Base-by-base conservation (phyloP, 2,329 filamentous ascomycete genomes). In the Aspergillus fijiensis region DNA sequence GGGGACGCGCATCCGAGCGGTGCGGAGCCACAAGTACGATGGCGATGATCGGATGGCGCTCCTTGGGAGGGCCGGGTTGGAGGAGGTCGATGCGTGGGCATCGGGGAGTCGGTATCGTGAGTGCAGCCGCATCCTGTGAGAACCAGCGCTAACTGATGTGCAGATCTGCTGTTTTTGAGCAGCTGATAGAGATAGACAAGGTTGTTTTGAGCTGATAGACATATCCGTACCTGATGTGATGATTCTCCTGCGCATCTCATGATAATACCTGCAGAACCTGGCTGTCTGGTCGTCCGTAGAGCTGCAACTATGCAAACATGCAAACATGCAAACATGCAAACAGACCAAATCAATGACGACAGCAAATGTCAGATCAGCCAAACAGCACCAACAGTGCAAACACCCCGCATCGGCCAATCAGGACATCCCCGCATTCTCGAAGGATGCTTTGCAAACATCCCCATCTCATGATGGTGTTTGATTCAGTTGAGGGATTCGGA, bases 21-120 rank as follows among this genome's bases (percentile, higher is more conserved):
- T 57, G 7, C 23, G 53, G 2, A 63, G 61, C 19, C 59, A 63
- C 11, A 63, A 63, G 19, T 63, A 61, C 33, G 56, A 59, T 51
- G 49, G 52, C 11, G 47, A 59, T 12, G 61, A 63, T 29, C 27
- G 47, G 9, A 16, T 55, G 12, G 12, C 4, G 10, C 53, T 63
- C 14, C 59, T 49, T 33, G 14, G 27, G 19, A 21, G 39, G 14
- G 59, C 61, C 23, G 56, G 53, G 1, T 56, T 53, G 14, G 51
- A 39, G 5, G 23, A n/a, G 16, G 35, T 39, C 4, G 51, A 53
- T 53, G 35, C 14, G 9, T 53, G 51, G 51, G 35, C 35, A 12
- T 53, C 51, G 2, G 23, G 29, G 4, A 29, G 42, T 33, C 16
- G 31, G 11, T 53, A 53, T n/a, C 23, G 51, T 53, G 42, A 47